Evolutionary conservation across 805 yeast species (phyloP), one percentile per base, ranked within the genome.

Genomic region (Starmerella stigmatis): DNA sequence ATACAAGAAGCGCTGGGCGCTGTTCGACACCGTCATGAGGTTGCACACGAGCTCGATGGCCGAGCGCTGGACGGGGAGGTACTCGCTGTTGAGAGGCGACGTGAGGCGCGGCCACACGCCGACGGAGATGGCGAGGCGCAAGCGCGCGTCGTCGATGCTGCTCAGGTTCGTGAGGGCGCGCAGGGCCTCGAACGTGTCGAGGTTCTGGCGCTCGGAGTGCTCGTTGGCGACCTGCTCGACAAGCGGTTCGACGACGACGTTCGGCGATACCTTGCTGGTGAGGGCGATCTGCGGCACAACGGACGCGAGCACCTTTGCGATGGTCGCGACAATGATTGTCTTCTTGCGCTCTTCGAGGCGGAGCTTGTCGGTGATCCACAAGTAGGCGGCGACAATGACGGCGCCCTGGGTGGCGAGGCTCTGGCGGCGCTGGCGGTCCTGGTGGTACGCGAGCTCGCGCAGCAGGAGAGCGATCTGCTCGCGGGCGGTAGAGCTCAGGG

Each of bases 151-250:
- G 34, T 64, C 66, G 2, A 68, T 48, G 0, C 84, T 69, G 0
- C 85, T 73, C 7, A 80, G 52, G 59, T 82, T 83, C 1, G 89
- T 82, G 23, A 82, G 66, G 0, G 88, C 84, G 19, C 79, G 57
- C 31, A 83, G 62, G 0, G 78, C 65, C 54, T 78, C 81, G 52
- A 71, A 73, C 17, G 71, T 68, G 41, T 67, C 71, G 22, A 67
- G 59, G 38, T 49, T 49, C 17, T 28, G 61, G 6, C 57, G 43
- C 12, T 45, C 53, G 3, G 61, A 51, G 22, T 30, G 25, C 13
- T 54, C 54, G 41, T 47, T 41, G 33, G 45, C 44, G 26, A 67
- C 50, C 46, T 58, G 63, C 4, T 34, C 47, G n/a, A 54, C 19
- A 12, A 67, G 53, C 8, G 67, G 66, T 5, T 49, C 47, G 4